Evolutionary conservation across 2,329 filamentous ascomycete genomes (phyloP).

Genomic region (Orbilia brochopaga): DNA sequence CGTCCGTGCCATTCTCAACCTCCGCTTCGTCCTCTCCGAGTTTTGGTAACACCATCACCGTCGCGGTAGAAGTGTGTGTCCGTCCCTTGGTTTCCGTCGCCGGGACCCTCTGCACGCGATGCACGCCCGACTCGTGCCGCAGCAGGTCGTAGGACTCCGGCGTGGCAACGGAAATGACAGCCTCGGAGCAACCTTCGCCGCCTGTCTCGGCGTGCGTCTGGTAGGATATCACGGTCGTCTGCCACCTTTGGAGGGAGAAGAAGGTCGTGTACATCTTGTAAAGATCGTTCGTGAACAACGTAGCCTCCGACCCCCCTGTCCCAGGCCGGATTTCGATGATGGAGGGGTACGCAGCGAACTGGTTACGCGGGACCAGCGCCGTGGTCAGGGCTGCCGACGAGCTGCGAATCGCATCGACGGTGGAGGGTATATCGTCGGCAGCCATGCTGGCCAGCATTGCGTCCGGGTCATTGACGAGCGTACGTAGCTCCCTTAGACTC

Average conservation of each 20-base stretch:
- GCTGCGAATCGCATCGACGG: slow-evolving; percentile 66
- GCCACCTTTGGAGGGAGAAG: slow-evolving; percentile 65
- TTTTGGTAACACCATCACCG: slow-evolving; percentile 88
- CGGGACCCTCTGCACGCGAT: slow-evolving; percentile 91
- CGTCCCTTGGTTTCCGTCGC: slow-evolving; percentile 80
- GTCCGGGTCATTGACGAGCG: slow-evolving; percentile 75
- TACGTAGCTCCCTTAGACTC: slow-evolving; percentile 72
- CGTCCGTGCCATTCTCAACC: slow-evolving; percentile 61
- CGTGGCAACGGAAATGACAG: slow-evolving; percentile 80
- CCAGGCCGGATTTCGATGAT: slow-evolving; percentile 90
- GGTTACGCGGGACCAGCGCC: slow-evolving; percentile 82
- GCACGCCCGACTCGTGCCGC: slow-evolving; percentile 88
- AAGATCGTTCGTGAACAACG: slow-evolving; percentile 84
- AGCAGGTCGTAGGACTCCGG: slow-evolving; percentile 80
- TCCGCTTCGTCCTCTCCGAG: slow-evolving; percentile 69
- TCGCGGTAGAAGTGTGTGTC: slow-evolving; percentile 95
- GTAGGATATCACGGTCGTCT: slow-evolving; percentile 51
- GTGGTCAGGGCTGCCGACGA: slow-evolving; percentile 74
- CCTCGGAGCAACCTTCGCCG: slow-evolving; percentile 74
- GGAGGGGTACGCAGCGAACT: slow-evolving; percentile 87
- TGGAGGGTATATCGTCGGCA: slow-evolving; percentile 72
- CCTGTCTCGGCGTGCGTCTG: slow-evolving; percentile 67
- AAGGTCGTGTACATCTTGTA: slow-evolving; percentile 88
- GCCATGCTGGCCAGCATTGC: slow-evolving; percentile 67
- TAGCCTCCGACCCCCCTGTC: slow-evolving; percentile 87